Conservation (phyloP, 139 green algal species). For the Yamagishiella unicocca region DNA sequence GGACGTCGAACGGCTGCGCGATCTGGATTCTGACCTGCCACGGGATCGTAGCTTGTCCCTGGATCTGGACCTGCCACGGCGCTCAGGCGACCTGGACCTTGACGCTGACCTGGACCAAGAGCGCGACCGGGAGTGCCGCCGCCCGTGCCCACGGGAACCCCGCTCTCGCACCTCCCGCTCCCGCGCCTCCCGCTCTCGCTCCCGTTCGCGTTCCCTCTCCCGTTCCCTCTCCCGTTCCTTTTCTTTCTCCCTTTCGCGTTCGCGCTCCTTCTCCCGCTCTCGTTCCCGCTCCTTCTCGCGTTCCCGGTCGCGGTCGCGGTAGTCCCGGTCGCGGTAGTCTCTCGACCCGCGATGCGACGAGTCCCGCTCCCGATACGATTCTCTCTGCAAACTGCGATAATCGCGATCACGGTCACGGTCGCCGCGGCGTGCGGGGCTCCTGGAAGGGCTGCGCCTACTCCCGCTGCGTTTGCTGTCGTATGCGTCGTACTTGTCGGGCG, state of each 20-base stretch:
- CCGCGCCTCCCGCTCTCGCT: background rate
- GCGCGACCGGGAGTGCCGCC: background rate
- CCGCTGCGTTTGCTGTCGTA: conserved; percentile 15
- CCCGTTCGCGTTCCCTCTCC: conserved; percentile 2
- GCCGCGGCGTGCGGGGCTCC: conserved; percentile 7
- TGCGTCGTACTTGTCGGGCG: conserved; percentile 6
- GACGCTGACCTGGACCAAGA: conserved; percentile 17
- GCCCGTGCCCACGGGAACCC: background rate
- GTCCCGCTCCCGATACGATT: conserved; percentile 9
- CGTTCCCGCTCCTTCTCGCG: background rate
- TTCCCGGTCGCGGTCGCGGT: background rate
- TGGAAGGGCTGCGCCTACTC: conserved; percentile 12
- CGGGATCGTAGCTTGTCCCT: background rate
- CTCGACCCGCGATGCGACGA: background rate
- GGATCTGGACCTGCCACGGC: conserved; percentile 1
- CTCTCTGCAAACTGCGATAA: background rate
- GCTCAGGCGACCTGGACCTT: background rate
- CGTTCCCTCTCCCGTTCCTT: background rate
- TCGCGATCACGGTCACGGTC: conserved; percentile 3
- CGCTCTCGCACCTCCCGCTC: background rate
- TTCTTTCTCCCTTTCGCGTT: background rate
- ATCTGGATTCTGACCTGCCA: conserved; percentile 6
- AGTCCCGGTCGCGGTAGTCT: conserved; percentile 5
- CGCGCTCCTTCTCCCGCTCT: background rate
- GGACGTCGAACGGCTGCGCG: background rate